Evolutionary conservation across 169 alveolate genomes (phyloP).

Genomic region (Besnoitia besnoiti): DNA sequence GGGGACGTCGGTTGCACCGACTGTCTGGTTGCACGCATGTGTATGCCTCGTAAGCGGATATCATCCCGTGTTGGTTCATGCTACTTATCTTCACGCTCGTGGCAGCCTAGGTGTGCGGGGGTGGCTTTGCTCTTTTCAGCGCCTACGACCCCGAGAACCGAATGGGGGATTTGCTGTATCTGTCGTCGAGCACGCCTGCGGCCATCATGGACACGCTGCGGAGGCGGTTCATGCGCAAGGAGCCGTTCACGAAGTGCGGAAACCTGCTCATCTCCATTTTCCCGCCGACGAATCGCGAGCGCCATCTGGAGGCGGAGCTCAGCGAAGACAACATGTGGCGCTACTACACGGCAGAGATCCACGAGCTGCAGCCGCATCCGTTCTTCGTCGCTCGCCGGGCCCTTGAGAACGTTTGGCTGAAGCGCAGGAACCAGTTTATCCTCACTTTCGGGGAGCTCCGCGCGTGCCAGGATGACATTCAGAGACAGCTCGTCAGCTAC

Average conservation of each 20-base stretch:
- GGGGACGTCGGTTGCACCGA: too few species aligned
- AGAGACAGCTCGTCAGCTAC: constrained; percentile 42
- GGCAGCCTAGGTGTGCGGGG: too few species aligned
- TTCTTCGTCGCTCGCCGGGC: constrained; percentile 63
- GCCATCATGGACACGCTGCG: constrained; percentile 53
- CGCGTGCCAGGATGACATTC: constrained; percentile 49
- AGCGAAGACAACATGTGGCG: constrained; percentile 33
- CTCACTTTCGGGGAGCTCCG: constrained; percentile 57
- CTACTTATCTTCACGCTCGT: too few species aligned
- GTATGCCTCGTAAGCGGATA: too few species aligned
- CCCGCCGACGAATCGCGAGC: constrained; percentile 34
- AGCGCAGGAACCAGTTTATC: constrained; percentile 55
- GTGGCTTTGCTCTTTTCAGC: too few species aligned
- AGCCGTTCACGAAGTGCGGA: constrained; percentile 50
- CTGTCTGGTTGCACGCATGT: too few species aligned
- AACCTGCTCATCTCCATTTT: constrained; percentile 54
- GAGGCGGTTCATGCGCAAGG: constrained; percentile 44
- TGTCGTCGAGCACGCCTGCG: constrained; percentile 50
- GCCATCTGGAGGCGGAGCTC: constrained; percentile 38
- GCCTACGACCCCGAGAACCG: constrained; percentile 12
- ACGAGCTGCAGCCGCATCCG: constrained; percentile 56
- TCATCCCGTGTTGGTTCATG: too few species aligned
- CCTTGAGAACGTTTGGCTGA: constrained; percentile 30
- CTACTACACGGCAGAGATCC: constrained; percentile 49
- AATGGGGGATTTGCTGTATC: constrained; percentile 50